phyloP scores from a whole-genome alignment of 2,329 filamentous ascomycete genomes.

The Ceratocystis alfenasii region DNA sequence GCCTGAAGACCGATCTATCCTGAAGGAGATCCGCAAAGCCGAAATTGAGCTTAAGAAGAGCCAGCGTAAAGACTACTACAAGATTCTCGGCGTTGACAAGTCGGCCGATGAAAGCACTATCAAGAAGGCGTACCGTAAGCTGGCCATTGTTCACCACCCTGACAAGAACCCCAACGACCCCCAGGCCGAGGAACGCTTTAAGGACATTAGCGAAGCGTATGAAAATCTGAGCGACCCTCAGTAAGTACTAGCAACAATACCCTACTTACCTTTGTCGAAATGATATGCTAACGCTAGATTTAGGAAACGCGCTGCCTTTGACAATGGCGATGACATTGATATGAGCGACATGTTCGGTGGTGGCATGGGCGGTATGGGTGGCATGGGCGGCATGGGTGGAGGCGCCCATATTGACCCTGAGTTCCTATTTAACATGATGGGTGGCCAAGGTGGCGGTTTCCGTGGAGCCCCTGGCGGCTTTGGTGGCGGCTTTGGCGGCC shows the following conservation, averaged over 20 bases:
- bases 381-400: constrained; percentile 48
- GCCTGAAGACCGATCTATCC: constrained; percentile 66
- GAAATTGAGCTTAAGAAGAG: constrained; percentile 97
- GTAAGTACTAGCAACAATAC: constrained; percentile 43
- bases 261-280: constrained; percentile 26
- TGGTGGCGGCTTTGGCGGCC: constrained; percentile 31
- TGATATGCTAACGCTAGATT: background rate
- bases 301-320: constrained; percentile 79
- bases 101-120: constrained; percentile 73
- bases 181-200: constrained; percentile 80
- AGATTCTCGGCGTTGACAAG: constrained; percentile 83
- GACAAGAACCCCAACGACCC: constrained; percentile 92
- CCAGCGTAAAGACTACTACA: constrained; percentile 96
- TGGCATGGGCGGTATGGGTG: constrained; percentile 54
- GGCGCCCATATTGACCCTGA: constrained; percentile 62
- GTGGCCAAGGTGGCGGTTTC: constrained; percentile 43
- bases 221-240: constrained; percentile 89
- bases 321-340: constrained; percentile 85
- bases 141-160: constrained; percentile 87
- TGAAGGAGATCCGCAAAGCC: constrained; percentile 75
- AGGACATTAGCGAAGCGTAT: constrained; percentile 95
- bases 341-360: constrained; percentile 73
- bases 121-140: constrained; percentile 93
- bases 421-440: constrained; percentile 77
- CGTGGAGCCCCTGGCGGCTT: constrained; percentile 35